These are phyloP conservation scores for Loxodes magnus DNA, from an alignment of 73 alveolate species.

Conservation along the genomic window DNA sequence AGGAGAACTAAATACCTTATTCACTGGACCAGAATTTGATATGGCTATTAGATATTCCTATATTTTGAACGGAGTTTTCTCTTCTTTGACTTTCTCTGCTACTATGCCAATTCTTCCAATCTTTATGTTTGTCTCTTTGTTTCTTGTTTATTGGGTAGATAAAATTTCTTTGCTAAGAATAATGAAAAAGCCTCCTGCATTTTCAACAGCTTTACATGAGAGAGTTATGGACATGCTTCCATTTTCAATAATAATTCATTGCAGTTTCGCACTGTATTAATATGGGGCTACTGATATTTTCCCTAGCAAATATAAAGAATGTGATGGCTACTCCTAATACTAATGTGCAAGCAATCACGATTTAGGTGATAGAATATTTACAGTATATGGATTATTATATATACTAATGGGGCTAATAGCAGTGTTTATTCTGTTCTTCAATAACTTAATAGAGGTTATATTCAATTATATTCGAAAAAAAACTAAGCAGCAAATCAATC, in stretches of 20 bases:
- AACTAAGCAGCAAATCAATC: no score
- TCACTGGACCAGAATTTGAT: slow-evolving; percentile 42
- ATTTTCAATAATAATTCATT: slow-evolving; percentile 29
- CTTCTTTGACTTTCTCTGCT: slow-evolving; percentile 19
- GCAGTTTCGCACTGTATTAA: slow-evolving; percentile 35
- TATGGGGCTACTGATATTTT: slow-evolving; percentile 44
- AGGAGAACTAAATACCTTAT: slow-evolving; percentile 20
- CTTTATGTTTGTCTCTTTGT: slow-evolving; percentile 13
- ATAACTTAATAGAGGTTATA: no score
- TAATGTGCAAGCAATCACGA: no score
- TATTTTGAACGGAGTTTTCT: slow-evolving; percentile 22
- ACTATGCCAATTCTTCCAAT: slow-evolving; percentile 21
- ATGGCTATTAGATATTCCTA: slow-evolving; percentile 20
- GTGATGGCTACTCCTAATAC: no score
- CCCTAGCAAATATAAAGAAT: slow-evolving; percentile 14
- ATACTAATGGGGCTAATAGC: no score
- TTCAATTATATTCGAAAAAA: no score
- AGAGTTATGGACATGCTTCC: slow-evolving; percentile 26
- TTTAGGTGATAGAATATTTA: no score
- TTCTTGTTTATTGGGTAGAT: slow-evolving; percentile 13
- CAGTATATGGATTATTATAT: no score
- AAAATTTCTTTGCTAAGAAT: slow-evolving; percentile 19
- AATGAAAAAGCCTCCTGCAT: slow-evolving; percentile 34
- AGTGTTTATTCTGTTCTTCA: no score
- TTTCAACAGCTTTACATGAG: slow-evolving; percentile 19